A percentile compares a stretch with the other conserved stretches of the same genome.
Evolutionary conservation across 208 protist species (phyloP).

Genomic region (Acanthamoeba polyphaga): DNA sequence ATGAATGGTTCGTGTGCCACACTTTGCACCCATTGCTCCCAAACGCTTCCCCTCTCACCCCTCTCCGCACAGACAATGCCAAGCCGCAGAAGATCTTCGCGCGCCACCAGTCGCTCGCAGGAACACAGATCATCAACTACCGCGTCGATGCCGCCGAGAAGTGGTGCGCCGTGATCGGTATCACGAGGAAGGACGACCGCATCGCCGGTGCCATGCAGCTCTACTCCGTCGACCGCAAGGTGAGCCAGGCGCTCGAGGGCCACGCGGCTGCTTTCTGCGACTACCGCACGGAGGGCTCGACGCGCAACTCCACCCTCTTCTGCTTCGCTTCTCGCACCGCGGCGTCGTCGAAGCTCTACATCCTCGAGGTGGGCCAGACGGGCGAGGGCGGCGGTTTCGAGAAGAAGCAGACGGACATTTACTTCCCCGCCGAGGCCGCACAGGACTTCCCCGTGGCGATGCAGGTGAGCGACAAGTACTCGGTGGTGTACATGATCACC

Average conservation of each 20-base stretch:
- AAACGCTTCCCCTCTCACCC: not conserved
- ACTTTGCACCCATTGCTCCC: not conserved
- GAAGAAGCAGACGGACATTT: slow-evolving; percentile 90
- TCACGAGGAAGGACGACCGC: slow-evolving; percentile 88
- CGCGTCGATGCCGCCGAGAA: slow-evolving; percentile 94
- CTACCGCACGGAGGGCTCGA: slow-evolving; percentile 87
- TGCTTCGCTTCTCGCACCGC: slow-evolving; percentile 95
- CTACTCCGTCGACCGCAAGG: slow-evolving; percentile 97
- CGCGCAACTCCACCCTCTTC: slow-evolving; percentile 94
- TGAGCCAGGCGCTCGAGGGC: slow-evolving; percentile 96
- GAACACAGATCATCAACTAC: slow-evolving; percentile 98
- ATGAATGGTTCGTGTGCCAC: slow-evolving; percentile 87
- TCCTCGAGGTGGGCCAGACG: slow-evolving; percentile 91
- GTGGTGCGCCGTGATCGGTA: slow-evolving; percentile 98
- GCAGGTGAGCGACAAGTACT: slow-evolving; percentile 95
- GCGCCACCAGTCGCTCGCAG: slow-evolving; percentile 93
- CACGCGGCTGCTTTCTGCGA: slow-evolving; percentile 96
- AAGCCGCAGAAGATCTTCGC: slow-evolving; percentile 97
- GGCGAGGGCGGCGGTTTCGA: slow-evolving; percentile 84
- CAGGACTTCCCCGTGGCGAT: slow-evolving; percentile 99
- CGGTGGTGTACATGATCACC: slow-evolving; percentile 97
- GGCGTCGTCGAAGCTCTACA: slow-evolving; percentile 86
- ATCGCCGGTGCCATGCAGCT: slow-evolving; percentile 97
- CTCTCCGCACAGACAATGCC: slow-evolving; percentile 87
- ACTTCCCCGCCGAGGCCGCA: slow-evolving; percentile 91